Evolutionary conservation across 495 filamentous ascomycete species (phyloP), one percentile per base, ranked within the genome.

Genomic region (Podospora australis): DNA sequence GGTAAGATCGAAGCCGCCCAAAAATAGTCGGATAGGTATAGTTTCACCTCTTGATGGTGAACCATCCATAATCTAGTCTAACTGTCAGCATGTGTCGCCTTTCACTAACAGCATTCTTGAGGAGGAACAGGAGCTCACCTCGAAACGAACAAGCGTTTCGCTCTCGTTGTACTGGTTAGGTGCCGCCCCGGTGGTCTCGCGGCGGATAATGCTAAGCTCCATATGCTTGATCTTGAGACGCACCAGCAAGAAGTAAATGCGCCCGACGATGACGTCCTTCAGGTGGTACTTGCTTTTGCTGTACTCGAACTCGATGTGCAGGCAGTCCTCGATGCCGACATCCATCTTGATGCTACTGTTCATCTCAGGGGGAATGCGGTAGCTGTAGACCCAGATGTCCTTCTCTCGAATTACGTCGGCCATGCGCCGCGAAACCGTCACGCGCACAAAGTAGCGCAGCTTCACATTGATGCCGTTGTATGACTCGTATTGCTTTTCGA

Each of bases 161-260:
- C 89, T 96, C 74, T 99, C 92, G 66, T 99, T 97, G 66, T 99
- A 99, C 65, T 99, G 94, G 69, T 99, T 99, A n/a, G 92, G 92
- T n/a, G 92, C 87, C 2, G 87, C 89, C 14, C 92, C 92, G 6
- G 92, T 97, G 4, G 92, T 97, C 70, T 99, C 92, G 53, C 92
- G 77, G 56, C 92, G 82, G 63, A 99, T 99, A 57, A 99, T 99
- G 50, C 87, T 92, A 40, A 99, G 70, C 73, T 99, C 92, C 92
- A 99, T 99, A 68, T 99, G 94, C 72, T 96, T 96, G 68, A 99
- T 99, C 81, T 99, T 99, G 64, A 99, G 77, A 63, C 92, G 82
- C 52, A 99, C 92, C 21, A 99, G 78, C 55, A 99, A 72, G 73
- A 99, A 99, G 74, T 97, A 99, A 76, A 99, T 99, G 52, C 92